phyloP scores from a whole-genome alignment of 2,329 filamentous ascomycete genomes.

The Aspergillus chevalieri region DNA sequence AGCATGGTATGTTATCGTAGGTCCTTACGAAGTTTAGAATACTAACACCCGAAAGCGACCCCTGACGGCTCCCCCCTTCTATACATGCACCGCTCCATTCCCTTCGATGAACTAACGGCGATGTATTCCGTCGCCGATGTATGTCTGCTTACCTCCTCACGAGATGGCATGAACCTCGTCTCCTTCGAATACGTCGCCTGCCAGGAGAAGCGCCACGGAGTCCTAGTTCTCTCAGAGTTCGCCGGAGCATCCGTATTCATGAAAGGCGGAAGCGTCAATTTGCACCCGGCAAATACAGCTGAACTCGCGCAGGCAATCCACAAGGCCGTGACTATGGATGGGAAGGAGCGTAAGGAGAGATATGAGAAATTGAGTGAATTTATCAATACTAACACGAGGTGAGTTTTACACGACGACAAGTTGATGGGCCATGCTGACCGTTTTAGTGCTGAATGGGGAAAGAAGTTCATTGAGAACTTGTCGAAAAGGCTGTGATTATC shows the following conservation, averaged over 20 bases:
- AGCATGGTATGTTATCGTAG: conserved; percentile 54
- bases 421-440: background rate
- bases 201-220: conserved; percentile 76
- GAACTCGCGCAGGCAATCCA: conserved; percentile 83
- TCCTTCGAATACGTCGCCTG: conserved; percentile 95
- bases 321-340: conserved; percentile 78
- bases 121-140: conserved; percentile 84
- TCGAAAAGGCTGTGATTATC: conserved; percentile 6
- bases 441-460: conserved; percentile 28
- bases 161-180: conserved; percentile 96
- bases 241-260: conserved; percentile 89
- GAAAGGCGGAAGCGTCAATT: conserved; percentile 71
- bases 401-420: background rate
- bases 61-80: conserved; percentile 95
- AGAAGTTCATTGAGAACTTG: conserved; percentile 22
- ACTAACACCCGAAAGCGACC: conserved; percentile 50
- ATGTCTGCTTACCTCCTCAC: conserved; percentile 80
- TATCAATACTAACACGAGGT: conserved; percentile 85
- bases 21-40: background rate
- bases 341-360: conserved; percentile 71
- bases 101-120: conserved; percentile 89
- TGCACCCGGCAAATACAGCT: conserved; percentile 94
- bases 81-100: conserved; percentile 88
- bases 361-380: conserved; percentile 82
- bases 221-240: conserved; percentile 91